Percentiles rank a stretch among this genome's conserved stretches.
These are phyloP conservation scores for Exobasidium rhododendri DNA, from an alignment of 1,284 basidiomycete genomes.

Conservation along the genomic window DNA sequence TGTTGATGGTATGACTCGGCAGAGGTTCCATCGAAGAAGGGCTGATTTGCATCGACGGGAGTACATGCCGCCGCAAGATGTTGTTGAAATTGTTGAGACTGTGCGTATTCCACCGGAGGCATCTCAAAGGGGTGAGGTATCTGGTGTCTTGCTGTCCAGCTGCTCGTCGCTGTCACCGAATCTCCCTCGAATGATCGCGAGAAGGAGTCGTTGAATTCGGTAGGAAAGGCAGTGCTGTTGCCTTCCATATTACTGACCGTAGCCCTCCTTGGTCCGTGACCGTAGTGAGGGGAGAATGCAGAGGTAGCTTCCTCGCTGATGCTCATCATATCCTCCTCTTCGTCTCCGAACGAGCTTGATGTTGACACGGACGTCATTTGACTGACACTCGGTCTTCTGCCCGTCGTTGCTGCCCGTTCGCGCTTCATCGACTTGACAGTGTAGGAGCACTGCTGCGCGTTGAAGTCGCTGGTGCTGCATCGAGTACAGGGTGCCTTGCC, in stretches of 20 bases:
- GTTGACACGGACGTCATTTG: conserved; percentile 1
- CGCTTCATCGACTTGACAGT: background rate
- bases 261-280: conserved; percentile 2
- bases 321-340: background rate
- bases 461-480: background rate
- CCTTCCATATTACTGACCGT: conserved; percentile 2
- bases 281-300: background rate
- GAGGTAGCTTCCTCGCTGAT: conserved; percentile 1
- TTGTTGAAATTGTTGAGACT: conserved; percentile 1
- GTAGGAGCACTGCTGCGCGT: background rate
- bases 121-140: background rate
- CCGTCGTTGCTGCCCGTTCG: background rate
- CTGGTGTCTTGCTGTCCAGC: background rate
- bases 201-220: background rate
- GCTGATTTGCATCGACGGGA: background rate
- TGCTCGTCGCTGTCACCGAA: conserved; percentile 1
- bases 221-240: conserved; percentile 5
- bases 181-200: background rate
- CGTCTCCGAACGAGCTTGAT: background rate
- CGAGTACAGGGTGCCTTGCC: conserved; percentile 15
- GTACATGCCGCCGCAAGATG: background rate
- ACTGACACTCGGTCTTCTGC: conserved; percentile 1
- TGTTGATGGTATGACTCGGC: no score
- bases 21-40: background rate
- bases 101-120: background rate